Conservation (phyloP, 2,329 filamentous ascomycete species). For the Trichoderma sp. region DNA sequence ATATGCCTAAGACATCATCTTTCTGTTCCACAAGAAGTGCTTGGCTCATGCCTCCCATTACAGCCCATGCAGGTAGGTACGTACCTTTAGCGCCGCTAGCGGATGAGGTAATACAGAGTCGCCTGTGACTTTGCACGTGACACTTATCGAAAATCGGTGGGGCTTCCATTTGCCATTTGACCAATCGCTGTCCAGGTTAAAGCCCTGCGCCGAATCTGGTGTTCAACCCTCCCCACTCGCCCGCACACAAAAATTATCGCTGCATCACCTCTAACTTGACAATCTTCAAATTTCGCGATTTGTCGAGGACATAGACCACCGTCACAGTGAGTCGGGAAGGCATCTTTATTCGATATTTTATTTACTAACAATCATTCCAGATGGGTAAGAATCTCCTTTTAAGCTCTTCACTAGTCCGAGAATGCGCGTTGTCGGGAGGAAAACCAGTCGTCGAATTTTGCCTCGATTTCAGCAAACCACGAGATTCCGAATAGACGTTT, state of each 20-base stretch:
- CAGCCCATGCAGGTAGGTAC: slow-evolving; percentile 18
- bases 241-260: slow-evolving; percentile 48
- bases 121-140: slow-evolving; percentile 32
- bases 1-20: neutral
- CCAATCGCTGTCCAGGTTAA: slow-evolving; percentile 42
- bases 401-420: neutral
- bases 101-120: neutral
- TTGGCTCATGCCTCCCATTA: neutral
- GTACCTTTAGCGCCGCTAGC: slow-evolving; percentile 12
- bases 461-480: neutral
- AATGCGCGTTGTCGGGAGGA: slow-evolving; percentile 26
- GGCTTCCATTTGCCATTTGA: neutral
- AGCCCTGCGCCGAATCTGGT: slow-evolving; percentile 41
- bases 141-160: slow-evolving; percentile 19
- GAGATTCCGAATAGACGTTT: neutral
- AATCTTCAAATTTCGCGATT: slow-evolving; percentile 46
- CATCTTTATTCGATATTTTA: slow-evolving; percentile 41
- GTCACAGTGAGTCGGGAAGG: slow-evolving; percentile 50
- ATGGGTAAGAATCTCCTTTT: slow-evolving; percentile 58
- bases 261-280: slow-evolving; percentile 42
- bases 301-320: slow-evolving; percentile 49
- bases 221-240: slow-evolving; percentile 43
- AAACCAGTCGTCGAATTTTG: neutral
- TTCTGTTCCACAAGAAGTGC: slow-evolving; percentile 11
- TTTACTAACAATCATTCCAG: slow-evolving; percentile 48